phyloP scores from a whole-genome alignment of 768 basidiomycete species.

The Fistulinella prunicolor region DNA sequence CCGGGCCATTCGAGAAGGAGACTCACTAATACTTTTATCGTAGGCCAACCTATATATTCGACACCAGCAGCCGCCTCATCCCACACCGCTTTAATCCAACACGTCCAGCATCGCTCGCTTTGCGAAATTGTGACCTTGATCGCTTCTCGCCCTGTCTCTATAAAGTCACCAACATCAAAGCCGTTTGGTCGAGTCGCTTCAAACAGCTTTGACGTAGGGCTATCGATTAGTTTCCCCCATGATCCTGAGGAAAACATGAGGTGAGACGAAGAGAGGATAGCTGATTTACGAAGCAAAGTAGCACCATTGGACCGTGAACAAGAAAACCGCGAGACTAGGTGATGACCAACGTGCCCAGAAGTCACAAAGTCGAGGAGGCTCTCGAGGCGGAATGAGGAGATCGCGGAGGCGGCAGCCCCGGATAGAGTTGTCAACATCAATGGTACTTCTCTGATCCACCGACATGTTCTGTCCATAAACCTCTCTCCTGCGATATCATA shows the following conservation, averaged over 20 bases:
- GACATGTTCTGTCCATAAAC: constrained; percentile 67
- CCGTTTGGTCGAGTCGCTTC: constrained; percentile 31
- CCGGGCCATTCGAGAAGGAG: no score
- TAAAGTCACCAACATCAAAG: constrained; percentile 35
- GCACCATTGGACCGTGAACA: constrained; percentile 56
- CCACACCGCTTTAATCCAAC: constrained; percentile 51
- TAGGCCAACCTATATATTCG: constrained; percentile 51
- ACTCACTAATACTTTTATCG: no score
- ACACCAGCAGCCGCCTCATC: constrained; percentile 56
- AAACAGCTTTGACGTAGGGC: constrained; percentile 61
- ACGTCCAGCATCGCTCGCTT: constrained; percentile 49
- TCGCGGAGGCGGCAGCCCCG: constrained; percentile 59
- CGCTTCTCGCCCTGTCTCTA: constrained; percentile 39
- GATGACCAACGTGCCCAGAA: constrained; percentile 24
- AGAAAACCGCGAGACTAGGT: constrained; percentile 35
- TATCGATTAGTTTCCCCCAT: constrained; percentile 48
- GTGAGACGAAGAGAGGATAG: constrained; percentile 55
- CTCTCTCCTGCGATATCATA: no score
- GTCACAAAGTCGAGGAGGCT: constrained; percentile 55
- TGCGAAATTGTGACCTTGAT: constrained; percentile 58
- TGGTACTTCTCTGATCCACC: constrained; percentile 74
- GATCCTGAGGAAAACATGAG: constrained; percentile 40
- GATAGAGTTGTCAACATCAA: constrained; percentile 51
- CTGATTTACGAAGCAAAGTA: constrained; percentile 50
- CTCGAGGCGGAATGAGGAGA: constrained; percentile 74